phyloP scores from a whole-genome alignment of 371 early-diverging fungal species.

The Mucor lusitanicus region DNA sequence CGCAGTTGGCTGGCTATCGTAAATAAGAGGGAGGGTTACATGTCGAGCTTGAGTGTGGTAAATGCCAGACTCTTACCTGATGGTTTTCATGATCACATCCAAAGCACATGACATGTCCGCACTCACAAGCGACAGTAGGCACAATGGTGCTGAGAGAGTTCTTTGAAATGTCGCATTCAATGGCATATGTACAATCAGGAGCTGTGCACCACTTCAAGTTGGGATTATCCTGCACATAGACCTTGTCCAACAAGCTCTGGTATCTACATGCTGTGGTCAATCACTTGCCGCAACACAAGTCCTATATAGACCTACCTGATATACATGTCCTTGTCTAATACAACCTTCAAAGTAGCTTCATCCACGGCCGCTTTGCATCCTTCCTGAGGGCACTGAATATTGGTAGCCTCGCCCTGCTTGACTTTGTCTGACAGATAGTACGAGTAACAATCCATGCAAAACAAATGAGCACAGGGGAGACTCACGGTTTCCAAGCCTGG shows the following conservation, averaged over 20 bases:
- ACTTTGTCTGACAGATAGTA: conserved; percentile 85
- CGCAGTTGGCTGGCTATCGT: conserved; percentile 78
- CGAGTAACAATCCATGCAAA: conserved; percentile 82
- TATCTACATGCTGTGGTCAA: conserved; percentile 53
- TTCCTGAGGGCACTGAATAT: conserved; percentile 81
- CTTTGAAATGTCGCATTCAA: conserved; percentile 81
- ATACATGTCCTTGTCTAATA: conserved; percentile 54
- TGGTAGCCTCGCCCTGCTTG: conserved; percentile 79
- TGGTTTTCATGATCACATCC: conserved; percentile 88
- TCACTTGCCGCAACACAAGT: neutral
- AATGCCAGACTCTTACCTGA: conserved; percentile 38
- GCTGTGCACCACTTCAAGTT: conserved; percentile 92
- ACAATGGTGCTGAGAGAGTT: conserved; percentile 70
- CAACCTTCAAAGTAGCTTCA: conserved; percentile 67
- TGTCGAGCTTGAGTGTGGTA: neutral
- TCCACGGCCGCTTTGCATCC: conserved; percentile 83
- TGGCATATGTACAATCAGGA: conserved; percentile 91
- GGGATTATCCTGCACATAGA: conserved; percentile 85
- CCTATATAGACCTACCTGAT: conserved; percentile 48
- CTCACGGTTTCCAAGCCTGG: conserved; percentile 61
- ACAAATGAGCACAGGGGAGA: conserved; percentile 81
- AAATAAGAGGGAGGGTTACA: neutral
- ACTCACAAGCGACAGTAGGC: conserved; percentile 85
- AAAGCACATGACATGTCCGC: conserved; percentile 86
- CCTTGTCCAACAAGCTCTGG: conserved; percentile 71